Evolutionary conservation across 108 stramenopile species (phyloP).

Genomic region (Stephanodiscus minutulus): DNA sequence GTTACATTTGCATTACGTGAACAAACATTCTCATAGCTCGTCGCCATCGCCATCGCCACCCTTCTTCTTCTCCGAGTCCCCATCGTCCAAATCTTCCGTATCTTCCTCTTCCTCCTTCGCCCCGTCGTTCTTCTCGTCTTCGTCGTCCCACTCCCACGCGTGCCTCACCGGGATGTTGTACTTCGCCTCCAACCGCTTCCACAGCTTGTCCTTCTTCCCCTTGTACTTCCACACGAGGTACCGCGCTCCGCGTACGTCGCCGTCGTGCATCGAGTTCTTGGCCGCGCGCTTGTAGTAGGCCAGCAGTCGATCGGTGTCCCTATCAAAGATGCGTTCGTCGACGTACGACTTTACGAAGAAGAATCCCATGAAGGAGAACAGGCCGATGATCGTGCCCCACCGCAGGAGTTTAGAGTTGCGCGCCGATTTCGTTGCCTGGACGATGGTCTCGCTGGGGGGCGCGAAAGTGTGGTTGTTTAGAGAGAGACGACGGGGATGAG

Average conservation of each 20-base stretch:
- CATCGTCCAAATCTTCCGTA: slow-evolving; percentile 58
- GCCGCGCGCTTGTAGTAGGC: slow-evolving; percentile 82
- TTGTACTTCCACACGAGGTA: slow-evolving; percentile 85
- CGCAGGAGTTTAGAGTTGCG: slow-evolving; percentile 62
- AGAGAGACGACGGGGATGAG: not conserved
- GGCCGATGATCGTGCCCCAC: slow-evolving; percentile 63
- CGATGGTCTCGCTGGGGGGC: slow-evolving; percentile 68
- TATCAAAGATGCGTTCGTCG: slow-evolving; percentile 76
- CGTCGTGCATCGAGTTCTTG: slow-evolving; percentile 76
- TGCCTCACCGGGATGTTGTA: slow-evolving; percentile 69
- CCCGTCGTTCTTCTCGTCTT: slow-evolving; percentile 37
- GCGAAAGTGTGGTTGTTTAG: slow-evolving; percentile 1
- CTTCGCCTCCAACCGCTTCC: slow-evolving; percentile 81
- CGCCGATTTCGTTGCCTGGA: slow-evolving; percentile 79
- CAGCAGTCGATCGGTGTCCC: slow-evolving; percentile 70
- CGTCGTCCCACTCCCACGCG: slow-evolving; percentile 72
- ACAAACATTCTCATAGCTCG: slow-evolving; percentile 3
- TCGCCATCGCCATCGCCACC: slow-evolving; percentile 36
- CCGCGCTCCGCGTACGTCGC: slow-evolving; percentile 75
- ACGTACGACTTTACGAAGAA: slow-evolving; percentile 81
- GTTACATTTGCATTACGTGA: too few relatives aligned
- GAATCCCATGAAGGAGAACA: slow-evolving; percentile 77
- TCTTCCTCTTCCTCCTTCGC: slow-evolving; percentile 50
- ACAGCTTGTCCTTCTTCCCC: slow-evolving; percentile 76
- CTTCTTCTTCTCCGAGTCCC: slow-evolving; percentile 16